Evolutionary conservation across 164 flowering plant species (phyloP).

Genomic region (Pachysandra terminalis): DNA sequence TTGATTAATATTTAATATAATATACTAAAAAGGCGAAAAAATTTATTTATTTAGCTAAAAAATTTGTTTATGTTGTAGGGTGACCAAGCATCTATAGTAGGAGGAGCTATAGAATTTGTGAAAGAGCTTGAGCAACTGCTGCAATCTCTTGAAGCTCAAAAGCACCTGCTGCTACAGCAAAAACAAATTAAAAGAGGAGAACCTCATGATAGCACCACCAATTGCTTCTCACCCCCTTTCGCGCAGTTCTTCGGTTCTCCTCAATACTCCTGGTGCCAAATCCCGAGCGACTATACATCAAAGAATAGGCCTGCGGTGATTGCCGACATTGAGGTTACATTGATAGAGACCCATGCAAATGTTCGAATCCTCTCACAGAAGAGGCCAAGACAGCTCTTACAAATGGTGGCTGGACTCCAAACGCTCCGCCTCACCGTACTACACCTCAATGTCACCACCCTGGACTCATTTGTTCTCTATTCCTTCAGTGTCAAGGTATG

Average conservation of each 20-base stretch:
- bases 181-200: too few relatives aligned
- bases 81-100: slow-evolving; percentile 95
- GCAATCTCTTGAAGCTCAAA: slow-evolving; percentile 74
- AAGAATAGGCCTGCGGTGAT: slow-evolving; percentile 37
- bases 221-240: slow-evolving; percentile 33
- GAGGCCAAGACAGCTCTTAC: slow-evolving; percentile 51
- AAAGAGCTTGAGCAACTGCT: slow-evolving; percentile 81
- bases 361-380: slow-evolving; percentile 49
- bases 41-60: background rate
- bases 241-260: slow-evolving; percentile 67
- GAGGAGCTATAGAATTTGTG: slow-evolving; percentile 90
- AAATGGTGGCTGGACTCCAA: slow-evolving; percentile 60
- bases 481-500: slow-evolving; percentile 85
- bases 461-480: slow-evolving; percentile 65
- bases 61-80: slow-evolving; percentile 51
- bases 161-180: slow-evolving; percentile 18
- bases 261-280: slow-evolving; percentile 52
- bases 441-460: slow-evolving; percentile 78
- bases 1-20: too few relatives aligned
- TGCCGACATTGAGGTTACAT: slow-evolving; percentile 79
- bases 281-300: slow-evolving; percentile 28
- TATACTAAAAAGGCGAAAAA: too few relatives aligned
- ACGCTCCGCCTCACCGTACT: slow-evolving; percentile 58
- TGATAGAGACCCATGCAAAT: slow-evolving; percentile 84
- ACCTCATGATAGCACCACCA: background rate